Conservation (phyloP, 768 basidiomycete genomes). For the Trametes cubensis region DNA sequence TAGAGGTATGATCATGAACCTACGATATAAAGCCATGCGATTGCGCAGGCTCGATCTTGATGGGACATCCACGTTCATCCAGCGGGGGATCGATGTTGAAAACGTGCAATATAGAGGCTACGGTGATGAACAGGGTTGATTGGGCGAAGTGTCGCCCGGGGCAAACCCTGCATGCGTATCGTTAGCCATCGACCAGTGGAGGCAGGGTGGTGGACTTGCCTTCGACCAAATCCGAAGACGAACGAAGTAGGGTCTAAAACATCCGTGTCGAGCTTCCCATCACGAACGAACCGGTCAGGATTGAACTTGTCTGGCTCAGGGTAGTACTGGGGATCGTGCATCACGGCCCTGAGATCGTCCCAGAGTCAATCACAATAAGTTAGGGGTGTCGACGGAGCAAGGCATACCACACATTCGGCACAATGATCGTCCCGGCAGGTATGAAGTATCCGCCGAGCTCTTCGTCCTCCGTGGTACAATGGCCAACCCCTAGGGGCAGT, state of each 20-base stretch:
- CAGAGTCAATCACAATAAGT: not conserved
- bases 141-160: constrained; percentile 52
- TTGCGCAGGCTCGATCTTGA: not conserved
- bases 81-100: constrained; percentile 45
- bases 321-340: constrained; percentile 19
- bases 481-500: constrained; percentile 21
- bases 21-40: not conserved
- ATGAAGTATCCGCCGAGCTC: constrained; percentile 28
- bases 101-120: constrained; percentile 45
- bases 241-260: not conserved
- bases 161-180: constrained; percentile 38
- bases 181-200: no score
- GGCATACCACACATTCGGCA: constrained; percentile 31
- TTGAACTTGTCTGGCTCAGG: constrained; percentile 18
- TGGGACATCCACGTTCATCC: constrained; percentile 32
- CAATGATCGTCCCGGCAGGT: constrained; percentile 26
- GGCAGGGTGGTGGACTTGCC: not conserved
- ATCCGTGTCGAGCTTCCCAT: not conserved
- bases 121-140: constrained; percentile 48
- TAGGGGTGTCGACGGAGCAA: not conserved
- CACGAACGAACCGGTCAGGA: constrained; percentile 15
- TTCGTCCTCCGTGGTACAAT: constrained; percentile 33
- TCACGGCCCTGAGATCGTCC: constrained; percentile 3
- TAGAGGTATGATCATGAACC: no score
- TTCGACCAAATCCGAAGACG: constrained; percentile 1